phyloP scores from a whole-genome alignment of 352 stramenopile species.

The Phytopythium litorale region DNA sequence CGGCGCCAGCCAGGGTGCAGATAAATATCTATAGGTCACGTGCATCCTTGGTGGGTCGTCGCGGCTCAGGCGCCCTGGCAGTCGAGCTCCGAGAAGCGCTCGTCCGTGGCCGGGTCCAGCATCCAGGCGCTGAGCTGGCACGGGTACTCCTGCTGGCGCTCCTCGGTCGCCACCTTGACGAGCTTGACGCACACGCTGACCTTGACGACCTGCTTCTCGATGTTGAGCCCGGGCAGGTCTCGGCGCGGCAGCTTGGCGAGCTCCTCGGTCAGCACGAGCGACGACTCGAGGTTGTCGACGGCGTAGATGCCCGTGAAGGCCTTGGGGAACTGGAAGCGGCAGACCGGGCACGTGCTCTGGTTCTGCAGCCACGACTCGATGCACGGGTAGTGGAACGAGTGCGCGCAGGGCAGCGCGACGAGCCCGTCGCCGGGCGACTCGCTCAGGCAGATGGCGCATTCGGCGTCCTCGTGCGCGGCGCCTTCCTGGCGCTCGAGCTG shows the following conservation, averaged over 20 bases:
- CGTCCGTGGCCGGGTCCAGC: conserved; percentile 29
- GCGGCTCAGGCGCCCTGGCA: conserved; percentile 15
- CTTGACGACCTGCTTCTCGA: conserved; percentile 51
- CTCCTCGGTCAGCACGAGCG: conserved; percentile 46
- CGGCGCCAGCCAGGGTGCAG: conserved; percentile 9
- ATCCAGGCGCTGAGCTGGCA: conserved; percentile 60
- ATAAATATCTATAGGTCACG: conserved; percentile 44
- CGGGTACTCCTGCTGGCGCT: conserved; percentile 46
- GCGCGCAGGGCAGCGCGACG: conserved; percentile 84
- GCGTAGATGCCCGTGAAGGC: conserved; percentile 67
- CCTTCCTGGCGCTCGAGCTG: conserved; percentile 34
- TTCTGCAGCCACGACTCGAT: conserved; percentile 89
- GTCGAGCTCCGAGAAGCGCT: conserved; percentile 39
- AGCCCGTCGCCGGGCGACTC: conserved; percentile 47
- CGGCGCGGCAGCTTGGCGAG: conserved; percentile 34
- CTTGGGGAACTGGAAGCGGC: conserved; percentile 87
- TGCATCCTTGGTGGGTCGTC: conserved; percentile 13
- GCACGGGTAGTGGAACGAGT: conserved; percentile 92
- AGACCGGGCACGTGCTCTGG: conserved; percentile 92
- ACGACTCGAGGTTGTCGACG: conserved; percentile 60
- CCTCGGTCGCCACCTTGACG: conserved; percentile 41
- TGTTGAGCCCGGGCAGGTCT: conserved; percentile 35
- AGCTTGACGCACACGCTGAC: conserved; percentile 62
- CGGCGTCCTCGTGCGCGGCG: conserved; percentile 18
- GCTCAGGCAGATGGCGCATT: conserved; percentile 91